These are phyloP conservation scores for Leptodermis oblonga DNA, from an alignment of 257 asterid genomes.

Conservation along the genomic window DNA sequence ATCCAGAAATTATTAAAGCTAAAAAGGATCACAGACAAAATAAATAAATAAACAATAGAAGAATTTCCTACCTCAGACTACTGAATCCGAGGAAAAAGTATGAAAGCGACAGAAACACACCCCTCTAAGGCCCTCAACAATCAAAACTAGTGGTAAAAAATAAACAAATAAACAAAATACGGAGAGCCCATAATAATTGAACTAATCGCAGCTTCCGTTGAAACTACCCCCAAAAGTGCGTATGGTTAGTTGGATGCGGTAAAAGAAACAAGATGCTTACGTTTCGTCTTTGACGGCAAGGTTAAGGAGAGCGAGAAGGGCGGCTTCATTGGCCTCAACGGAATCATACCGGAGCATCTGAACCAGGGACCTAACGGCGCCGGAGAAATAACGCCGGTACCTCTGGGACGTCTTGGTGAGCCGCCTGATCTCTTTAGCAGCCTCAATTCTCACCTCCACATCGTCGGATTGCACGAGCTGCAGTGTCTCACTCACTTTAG, in stretches of 20 bases:
- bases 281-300: slow-evolving; percentile 80
- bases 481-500: slow-evolving; percentile 44
- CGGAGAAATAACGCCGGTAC: slow-evolving; percentile 74
- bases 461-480: slow-evolving; percentile 54
- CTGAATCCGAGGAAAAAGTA: slow-evolving; percentile 33
- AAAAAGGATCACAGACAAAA: slow-evolving; percentile 5
- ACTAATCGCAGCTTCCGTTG: neutral
- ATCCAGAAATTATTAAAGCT: slow-evolving; percentile 9
- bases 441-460: slow-evolving; percentile 37
- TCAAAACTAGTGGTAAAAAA: neutral
- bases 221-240: neutral
- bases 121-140: neutral
- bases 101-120: slow-evolving; percentile 17
- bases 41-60: slow-evolving; percentile 6
- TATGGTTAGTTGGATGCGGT: neutral
- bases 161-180: slow-evolving; percentile 13
- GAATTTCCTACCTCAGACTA: slow-evolving; percentile 19
- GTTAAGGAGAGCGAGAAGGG: slow-evolving; percentile 75
- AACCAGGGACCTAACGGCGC: slow-evolving; percentile 61
- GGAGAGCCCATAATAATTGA: slow-evolving; percentile 1
- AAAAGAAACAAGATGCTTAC: slow-evolving; percentile 31
- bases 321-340: slow-evolving; percentile 55
- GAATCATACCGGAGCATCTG: slow-evolving; percentile 55
- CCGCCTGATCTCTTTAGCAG: slow-evolving; percentile 84
- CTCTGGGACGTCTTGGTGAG: slow-evolving; percentile 80